These are phyloP conservation scores for Acacia melanoxylon DNA, from an alignment of 306 rosid species.

Conservation along the genomic window DNA sequence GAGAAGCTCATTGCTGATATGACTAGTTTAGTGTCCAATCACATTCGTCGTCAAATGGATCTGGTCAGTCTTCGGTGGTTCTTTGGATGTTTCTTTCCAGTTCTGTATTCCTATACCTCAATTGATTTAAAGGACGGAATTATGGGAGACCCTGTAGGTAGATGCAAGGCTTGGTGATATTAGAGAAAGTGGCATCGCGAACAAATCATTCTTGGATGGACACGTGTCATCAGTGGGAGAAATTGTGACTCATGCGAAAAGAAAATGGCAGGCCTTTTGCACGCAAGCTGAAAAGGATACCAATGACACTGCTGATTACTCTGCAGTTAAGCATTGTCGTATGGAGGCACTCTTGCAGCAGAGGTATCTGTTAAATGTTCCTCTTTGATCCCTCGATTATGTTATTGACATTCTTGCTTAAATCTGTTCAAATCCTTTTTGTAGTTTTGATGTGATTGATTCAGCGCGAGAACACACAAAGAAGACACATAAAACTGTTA, in stretches of 20 bases:
- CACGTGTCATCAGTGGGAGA: constrained; percentile 74
- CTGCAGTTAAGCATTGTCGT: constrained; percentile 90
- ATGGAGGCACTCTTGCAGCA: constrained; percentile 82
- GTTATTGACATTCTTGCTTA: not conserved
- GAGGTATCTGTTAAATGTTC: constrained; percentile 43
- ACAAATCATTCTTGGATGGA: constrained; percentile 73
- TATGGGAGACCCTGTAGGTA: constrained; percentile 55
- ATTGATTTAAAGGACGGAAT: not conserved
- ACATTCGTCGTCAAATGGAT: constrained; percentile 75
- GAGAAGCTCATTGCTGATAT: constrained; percentile 88
- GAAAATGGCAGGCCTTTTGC: constrained; percentile 85
- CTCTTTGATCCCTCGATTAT: not conserved
- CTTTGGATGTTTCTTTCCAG: not conserved
- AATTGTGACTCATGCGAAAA: constrained; percentile 66
- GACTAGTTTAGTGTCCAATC: constrained; percentile 67
- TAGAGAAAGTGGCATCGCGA: constrained; percentile 58
- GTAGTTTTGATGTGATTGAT: constrained; percentile 59
- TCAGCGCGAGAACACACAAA: constrained; percentile 62
- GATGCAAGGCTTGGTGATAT: constrained; percentile 72
- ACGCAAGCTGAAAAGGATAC: constrained; percentile 72
- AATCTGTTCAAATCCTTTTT: constrained; percentile 7
- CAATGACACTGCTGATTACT: constrained; percentile 70
- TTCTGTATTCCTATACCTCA: not conserved
- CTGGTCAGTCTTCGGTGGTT: constrained; percentile 52
- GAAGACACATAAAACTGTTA: constrained; percentile 59